Base-by-base conservation (phyloP, 2,329 filamentous ascomycete genomes). In the Alternaria ventricosa region DNA sequence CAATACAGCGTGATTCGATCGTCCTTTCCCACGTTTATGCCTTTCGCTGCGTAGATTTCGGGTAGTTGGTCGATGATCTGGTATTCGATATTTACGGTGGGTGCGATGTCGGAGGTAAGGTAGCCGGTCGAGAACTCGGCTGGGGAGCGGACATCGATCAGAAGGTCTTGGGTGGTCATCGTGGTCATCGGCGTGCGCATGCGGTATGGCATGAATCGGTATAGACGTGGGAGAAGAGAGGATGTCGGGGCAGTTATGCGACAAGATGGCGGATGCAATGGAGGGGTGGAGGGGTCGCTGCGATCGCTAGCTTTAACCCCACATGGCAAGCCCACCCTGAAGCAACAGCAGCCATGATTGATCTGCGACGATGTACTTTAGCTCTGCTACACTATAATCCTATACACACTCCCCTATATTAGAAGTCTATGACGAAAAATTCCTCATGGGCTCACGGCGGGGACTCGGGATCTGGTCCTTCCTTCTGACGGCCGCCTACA, bases 1-100 rank as follows among this genome's bases (percentile, higher is more conserved):
- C 79, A 81, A 56, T 81, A 81, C 33, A 81, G 65, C 11, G 77
- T 78, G 20, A 81, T 78, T n/a, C 67, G 49, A 30, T 77, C 76
- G 9, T 66, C 54, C 36, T 78, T 78, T 6, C 20, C 9, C 0
- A 77, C 66, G 1, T 58, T 49, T 41, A 74, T 64, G 30, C 70
- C 67, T 22, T 54, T 67, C 41, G 60, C 53, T 1, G 68, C 61
- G 53, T 75, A 70, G 22, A 77, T 63, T 6, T 60, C 20, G 6
- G 73, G 59, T 2, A 80, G 69, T n/a, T 70, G 65, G 36, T 67
- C 67, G 56, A 81, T 80, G 44, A 57, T n/a, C 45, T 75, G 72
- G 72, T 79, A 80, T 53, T 79, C 77, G 57, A 81, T 78, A 67
- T 81, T 81, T 41, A 79, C 59, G 8, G 79, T 78, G 2, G 65